Evolutionary conservation across 345 rosid species (phyloP).

Genomic region (Raphanus sativus): DNA sequence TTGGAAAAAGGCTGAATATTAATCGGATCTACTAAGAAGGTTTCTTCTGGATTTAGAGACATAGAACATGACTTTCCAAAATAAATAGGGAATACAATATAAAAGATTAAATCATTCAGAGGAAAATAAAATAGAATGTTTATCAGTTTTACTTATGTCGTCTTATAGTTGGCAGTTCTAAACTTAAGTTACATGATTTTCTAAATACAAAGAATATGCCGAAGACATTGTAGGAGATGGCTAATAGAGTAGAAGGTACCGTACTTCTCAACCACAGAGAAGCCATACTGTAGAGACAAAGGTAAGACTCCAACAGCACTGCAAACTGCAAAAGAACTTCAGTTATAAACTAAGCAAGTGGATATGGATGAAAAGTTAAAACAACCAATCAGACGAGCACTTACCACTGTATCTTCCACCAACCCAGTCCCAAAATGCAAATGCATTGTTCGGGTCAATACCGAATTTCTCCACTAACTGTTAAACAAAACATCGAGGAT

Average conservation of each 20-base stretch:
- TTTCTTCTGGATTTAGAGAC: constrained; percentile 5
- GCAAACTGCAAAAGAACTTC: constrained; percentile 66
- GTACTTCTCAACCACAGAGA: constrained; percentile 84
- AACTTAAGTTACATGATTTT: not conserved
- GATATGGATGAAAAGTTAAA: constrained; percentile 7
- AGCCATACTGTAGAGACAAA: constrained; percentile 89
- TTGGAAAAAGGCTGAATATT: not conserved
- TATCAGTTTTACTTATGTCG: not conserved
- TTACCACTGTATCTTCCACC: constrained; percentile 95
- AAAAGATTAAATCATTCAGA: not conserved
- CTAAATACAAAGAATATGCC: not conserved
- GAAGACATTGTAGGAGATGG: constrained; percentile 10
- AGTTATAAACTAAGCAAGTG: constrained; percentile 21
- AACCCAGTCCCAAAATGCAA: constrained; percentile 99
- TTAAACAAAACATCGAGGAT: constrained; percentile 7
- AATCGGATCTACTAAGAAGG: not conserved
- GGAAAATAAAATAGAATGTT: not conserved
- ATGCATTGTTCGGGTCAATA: constrained; percentile 93
- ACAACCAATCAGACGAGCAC: constrained; percentile 24
- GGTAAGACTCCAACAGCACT: constrained; percentile 99
- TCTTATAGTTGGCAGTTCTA: constrained; percentile 2
- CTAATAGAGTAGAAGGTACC: constrained; percentile 39
- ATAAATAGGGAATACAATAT: not conserved
- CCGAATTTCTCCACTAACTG: constrained; percentile 98
- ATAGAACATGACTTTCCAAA: not conserved